phyloP scores from a whole-genome alignment of 805 yeast genomes.

The Brettanomyces sp. region DNA sequence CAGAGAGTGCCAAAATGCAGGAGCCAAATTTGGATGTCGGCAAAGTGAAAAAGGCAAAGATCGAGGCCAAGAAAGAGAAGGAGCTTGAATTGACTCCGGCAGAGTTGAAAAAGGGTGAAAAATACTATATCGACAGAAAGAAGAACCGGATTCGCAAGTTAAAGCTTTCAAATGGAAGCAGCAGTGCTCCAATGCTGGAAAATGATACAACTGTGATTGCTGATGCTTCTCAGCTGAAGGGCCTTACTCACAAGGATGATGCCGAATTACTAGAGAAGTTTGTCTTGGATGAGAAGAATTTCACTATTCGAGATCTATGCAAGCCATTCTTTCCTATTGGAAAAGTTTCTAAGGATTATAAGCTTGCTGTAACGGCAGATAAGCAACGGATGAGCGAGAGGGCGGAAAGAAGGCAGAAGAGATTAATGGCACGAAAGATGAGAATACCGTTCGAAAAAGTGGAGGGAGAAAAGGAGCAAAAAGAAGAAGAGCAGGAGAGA shows the following conservation, averaged over 20 bases:
- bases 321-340: slow-evolving; percentile 63
- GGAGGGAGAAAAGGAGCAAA: slow-evolving; percentile 16
- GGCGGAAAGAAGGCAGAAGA: slow-evolving; percentile 25
- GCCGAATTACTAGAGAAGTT: slow-evolving; percentile 32
- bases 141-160: slow-evolving; percentile 9
- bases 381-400: slow-evolving; percentile 24
- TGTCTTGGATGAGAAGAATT: slow-evolving; percentile 39
- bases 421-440: slow-evolving; percentile 33
- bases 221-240: slow-evolving; percentile 18
- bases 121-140: slow-evolving; percentile 11
- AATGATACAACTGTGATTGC: slow-evolving; percentile 6
- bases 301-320: slow-evolving; percentile 65
- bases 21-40: background rate
- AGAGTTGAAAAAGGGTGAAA: slow-evolving; percentile 7
- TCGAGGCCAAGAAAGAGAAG: slow-evolving; percentile 1
- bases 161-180: slow-evolving; percentile 15
- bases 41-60: slow-evolving; percentile 1
- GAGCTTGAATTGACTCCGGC: slow-evolving; percentile 2
- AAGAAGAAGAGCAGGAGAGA: slow-evolving; percentile 7
- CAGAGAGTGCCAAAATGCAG: slow-evolving; percentile 2
- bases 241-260: slow-evolving; percentile 28
- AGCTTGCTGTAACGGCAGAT: slow-evolving; percentile 45
- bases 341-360: slow-evolving; percentile 46
- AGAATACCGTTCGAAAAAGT: slow-evolving; percentile 25
- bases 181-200: slow-evolving; percentile 4